Conservation (phyloP, 1,139 yeast species). For the Candida tetrigidarum region DNA sequence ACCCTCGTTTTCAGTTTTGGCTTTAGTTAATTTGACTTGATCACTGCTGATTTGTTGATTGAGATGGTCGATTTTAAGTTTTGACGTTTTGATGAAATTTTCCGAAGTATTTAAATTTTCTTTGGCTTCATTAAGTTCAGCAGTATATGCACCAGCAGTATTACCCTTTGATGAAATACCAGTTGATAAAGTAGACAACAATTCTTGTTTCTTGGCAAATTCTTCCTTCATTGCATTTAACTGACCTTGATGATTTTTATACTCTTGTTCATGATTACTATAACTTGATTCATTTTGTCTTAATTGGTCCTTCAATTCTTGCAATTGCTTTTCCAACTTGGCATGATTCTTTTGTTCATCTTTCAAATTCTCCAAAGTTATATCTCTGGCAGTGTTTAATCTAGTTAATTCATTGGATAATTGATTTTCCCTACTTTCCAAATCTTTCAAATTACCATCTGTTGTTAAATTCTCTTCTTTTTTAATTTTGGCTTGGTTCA, state of each 20-base stretch:
- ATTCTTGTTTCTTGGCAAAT: constrained; percentile 72
- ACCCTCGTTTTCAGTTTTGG: constrained; percentile 54
- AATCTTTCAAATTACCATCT: constrained; percentile 62
- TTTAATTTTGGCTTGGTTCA: constrained; percentile 55
- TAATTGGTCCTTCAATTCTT: constrained; percentile 26
- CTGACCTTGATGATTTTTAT: constrained; percentile 45
- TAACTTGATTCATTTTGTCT: constrained; percentile 33
- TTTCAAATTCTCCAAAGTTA: constrained; percentile 54
- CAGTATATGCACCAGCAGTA: constrained; percentile 76
- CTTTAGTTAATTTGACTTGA: constrained; percentile 55
- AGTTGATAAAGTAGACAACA: constrained; percentile 81
- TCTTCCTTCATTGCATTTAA: constrained; percentile 51
- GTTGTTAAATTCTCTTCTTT: constrained; percentile 64
- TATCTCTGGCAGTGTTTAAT: constrained; percentile 62
- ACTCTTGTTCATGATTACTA: constrained; percentile 35
- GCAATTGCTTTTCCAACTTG: constrained; percentile 20
- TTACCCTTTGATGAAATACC: constrained; percentile 88
- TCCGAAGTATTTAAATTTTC: constrained; percentile 57
- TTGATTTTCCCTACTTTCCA: constrained; percentile 64
- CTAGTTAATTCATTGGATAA: constrained; percentile 71
- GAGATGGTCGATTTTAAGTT: constrained; percentile 62
- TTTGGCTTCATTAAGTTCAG: constrained; percentile 72
- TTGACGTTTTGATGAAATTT: constrained; percentile 62
- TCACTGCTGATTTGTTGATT: constrained; percentile 56
- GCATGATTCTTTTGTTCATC: constrained; percentile 45